These are phyloP conservation scores for Fusarium subtropicale DNA, from an alignment of 2,329 filamentous ascomycete genomes.

Conservation along the genomic window DNA sequence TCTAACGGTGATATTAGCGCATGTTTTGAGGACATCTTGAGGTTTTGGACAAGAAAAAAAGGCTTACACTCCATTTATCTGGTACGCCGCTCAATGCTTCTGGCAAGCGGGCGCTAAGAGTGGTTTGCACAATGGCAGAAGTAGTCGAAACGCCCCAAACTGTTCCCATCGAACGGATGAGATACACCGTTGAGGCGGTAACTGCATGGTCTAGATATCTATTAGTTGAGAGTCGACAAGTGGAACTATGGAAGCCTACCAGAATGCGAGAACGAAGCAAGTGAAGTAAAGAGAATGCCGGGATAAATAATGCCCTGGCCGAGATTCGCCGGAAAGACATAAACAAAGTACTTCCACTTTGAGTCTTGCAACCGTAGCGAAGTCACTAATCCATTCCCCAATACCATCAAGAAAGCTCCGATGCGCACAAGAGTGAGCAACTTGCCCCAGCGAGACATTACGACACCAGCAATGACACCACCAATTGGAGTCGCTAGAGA, in stretches of 20 bases:
- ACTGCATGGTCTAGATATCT: conserved; percentile 67
- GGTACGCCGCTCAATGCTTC: conserved; percentile 65
- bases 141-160: conserved; percentile 74
- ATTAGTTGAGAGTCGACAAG: background rate
- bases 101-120: conserved; percentile 65
- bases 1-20: conserved; percentile 53
- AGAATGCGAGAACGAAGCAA: conserved; percentile 71
- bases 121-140: conserved; percentile 72
- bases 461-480: conserved; percentile 65
- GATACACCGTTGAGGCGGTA: conserved; percentile 70
- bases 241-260: conserved; percentile 51
- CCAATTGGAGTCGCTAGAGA: conserved; percentile 70
- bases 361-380: conserved; percentile 63
- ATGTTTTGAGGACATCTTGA: background rate
- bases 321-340: conserved; percentile 68
- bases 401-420: conserved; percentile 63
- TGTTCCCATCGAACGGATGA: conserved; percentile 71
- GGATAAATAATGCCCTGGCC: conserved; percentile 72
- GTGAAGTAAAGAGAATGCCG: conserved; percentile 68
- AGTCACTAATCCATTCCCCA: conserved; percentile 65
- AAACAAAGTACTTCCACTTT: conserved; percentile 66
- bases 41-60: conserved; percentile 29
- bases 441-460: conserved; percentile 68
- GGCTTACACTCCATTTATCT: conserved; percentile 68
- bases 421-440: conserved; percentile 64